Evolutionary conservation across 345 rosid species (phyloP).

Genomic region (Camelina hispida): DNA sequence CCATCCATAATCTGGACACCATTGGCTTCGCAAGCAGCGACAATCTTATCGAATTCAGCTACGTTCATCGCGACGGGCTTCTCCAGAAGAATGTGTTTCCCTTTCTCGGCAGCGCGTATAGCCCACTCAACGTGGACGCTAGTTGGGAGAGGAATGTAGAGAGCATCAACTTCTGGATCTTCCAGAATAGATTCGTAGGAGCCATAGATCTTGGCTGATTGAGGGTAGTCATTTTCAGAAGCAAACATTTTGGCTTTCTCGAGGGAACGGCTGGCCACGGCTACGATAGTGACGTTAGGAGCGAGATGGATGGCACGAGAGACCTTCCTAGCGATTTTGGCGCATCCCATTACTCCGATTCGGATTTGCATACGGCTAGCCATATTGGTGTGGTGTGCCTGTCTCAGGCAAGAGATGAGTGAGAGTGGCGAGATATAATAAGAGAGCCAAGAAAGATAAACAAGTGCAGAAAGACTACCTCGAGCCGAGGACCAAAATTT

Average conservation of each 20-base stretch:
- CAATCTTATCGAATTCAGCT: conserved; percentile 67
- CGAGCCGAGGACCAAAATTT: too few species aligned
- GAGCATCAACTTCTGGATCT: conserved; percentile 76
- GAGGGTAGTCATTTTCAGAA: conserved; percentile 64
- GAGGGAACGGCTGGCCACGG: conserved; percentile 73
- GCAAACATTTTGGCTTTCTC: conserved; percentile 73
- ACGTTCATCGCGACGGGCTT: conserved; percentile 78
- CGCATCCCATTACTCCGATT: conserved; percentile 85
- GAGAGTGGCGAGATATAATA: not conserved
- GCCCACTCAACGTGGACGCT: conserved; percentile 87
- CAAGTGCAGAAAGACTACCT: too few species aligned
- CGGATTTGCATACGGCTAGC: conserved; percentile 47
- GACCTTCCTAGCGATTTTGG: conserved; percentile 79
- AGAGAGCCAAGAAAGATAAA: too few species aligned
- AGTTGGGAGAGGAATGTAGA: conserved; percentile 79
- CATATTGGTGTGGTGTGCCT: conserved; percentile 25
- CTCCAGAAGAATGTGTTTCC: conserved; percentile 82
- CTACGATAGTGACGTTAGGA: conserved; percentile 70
- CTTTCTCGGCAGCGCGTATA: conserved; percentile 63
- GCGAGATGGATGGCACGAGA: conserved; percentile 69
- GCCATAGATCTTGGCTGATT: conserved; percentile 65
- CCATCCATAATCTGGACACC: conserved; percentile 96
- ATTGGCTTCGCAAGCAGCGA: conserved; percentile 69
- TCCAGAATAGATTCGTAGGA: conserved; percentile 83
- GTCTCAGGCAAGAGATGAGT: conserved; percentile 8